These are phyloP conservation scores for Myotisia sp. DNA, from an alignment of 2,329 filamentous ascomycete species.

Conservation along the genomic window DNA sequence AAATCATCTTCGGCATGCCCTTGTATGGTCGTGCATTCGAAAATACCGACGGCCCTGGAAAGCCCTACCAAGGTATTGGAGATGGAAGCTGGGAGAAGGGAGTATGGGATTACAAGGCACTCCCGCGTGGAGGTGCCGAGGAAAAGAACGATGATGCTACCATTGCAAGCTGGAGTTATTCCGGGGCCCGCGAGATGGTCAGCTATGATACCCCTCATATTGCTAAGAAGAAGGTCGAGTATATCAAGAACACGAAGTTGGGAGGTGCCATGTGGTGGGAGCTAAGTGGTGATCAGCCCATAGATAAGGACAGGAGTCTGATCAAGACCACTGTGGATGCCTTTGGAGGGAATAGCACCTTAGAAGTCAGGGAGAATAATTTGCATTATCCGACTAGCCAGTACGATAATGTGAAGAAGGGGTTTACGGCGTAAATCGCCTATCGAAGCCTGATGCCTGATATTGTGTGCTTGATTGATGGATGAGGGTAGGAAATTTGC, in stretches of 20 bases:
- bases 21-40: slow-evolving; percentile 79
- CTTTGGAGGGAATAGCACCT: slow-evolving; percentile 7
- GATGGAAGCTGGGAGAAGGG: slow-evolving; percentile 73
- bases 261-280: slow-evolving; percentile 99
- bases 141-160: slow-evolving; percentile 48
- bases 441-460: too few species aligned
- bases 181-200: slow-evolving; percentile 50
- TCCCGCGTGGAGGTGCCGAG: slow-evolving; percentile 53
- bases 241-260: slow-evolving; percentile 50
- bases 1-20: slow-evolving; percentile 82
- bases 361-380: slow-evolving; percentile 9
- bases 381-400: slow-evolving; percentile 9
- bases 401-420: slow-evolving; percentile 10
- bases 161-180: slow-evolving; percentile 61
- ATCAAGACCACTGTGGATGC: slow-evolving; percentile 7
- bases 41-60: slow-evolving; percentile 60
- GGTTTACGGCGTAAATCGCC: slow-evolving; percentile 3
- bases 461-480: too few species aligned
- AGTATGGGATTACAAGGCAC: slow-evolving; percentile 75
- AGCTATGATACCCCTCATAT: slow-evolving; percentile 61
- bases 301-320: slow-evolving; percentile 8
- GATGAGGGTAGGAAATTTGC: too few species aligned
- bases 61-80: slow-evolving; percentile 56
- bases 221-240: slow-evolving; percentile 55
- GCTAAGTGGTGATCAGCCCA: slow-evolving; percentile 53